Evolutionary conservation across 2,329 filamentous ascomycete genomes (phyloP).

Genomic region (Aaosphaeria arxii): DNA sequence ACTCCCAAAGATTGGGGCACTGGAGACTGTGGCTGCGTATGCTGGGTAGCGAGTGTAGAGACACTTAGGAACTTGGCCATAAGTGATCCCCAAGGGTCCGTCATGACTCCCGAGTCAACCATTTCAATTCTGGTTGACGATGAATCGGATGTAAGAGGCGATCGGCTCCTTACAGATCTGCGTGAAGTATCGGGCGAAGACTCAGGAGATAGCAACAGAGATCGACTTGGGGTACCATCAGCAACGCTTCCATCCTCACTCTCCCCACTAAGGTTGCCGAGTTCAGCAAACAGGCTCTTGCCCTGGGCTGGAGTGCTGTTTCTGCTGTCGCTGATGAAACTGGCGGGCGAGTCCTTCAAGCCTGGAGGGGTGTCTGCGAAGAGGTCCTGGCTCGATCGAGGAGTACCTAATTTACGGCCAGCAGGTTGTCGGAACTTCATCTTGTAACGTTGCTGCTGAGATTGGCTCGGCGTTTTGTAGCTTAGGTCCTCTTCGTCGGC

Average conservation of each 20-base stretch:
- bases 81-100: slow-evolving; percentile 53
- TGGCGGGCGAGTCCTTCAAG: slow-evolving; percentile 51
- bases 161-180: slow-evolving; percentile 16
- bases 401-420: slow-evolving; percentile 52
- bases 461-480: slow-evolving; percentile 62
- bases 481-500: slow-evolving; percentile 67
- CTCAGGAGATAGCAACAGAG: slow-evolving; percentile 28
- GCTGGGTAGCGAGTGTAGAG: slow-evolving; percentile 16
- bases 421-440: slow-evolving; percentile 64
- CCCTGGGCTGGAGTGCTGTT: slow-evolving; percentile 50
- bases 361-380: slow-evolving; percentile 61
- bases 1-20: slow-evolving; percentile 8
- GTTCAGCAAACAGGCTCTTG: slow-evolving; percentile 87
- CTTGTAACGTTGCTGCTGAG: slow-evolving; percentile 66
- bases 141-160: slow-evolving; percentile 17
- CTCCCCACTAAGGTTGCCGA: slow-evolving; percentile 75
- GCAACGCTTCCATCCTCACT: slow-evolving; percentile 51
- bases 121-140: slow-evolving; percentile 39
- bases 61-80: slow-evolving; percentile 7
- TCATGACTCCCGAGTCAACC: slow-evolving; percentile 63
- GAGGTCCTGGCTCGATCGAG: slow-evolving; percentile 51
- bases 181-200: slow-evolving; percentile 27
- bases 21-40: slow-evolving; percentile 12
- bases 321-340: slow-evolving; percentile 46
- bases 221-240: slow-evolving; percentile 35